Conservation (phyloP, 441 rosid genomes). For the Euphorbia neoarborescens region DNA sequence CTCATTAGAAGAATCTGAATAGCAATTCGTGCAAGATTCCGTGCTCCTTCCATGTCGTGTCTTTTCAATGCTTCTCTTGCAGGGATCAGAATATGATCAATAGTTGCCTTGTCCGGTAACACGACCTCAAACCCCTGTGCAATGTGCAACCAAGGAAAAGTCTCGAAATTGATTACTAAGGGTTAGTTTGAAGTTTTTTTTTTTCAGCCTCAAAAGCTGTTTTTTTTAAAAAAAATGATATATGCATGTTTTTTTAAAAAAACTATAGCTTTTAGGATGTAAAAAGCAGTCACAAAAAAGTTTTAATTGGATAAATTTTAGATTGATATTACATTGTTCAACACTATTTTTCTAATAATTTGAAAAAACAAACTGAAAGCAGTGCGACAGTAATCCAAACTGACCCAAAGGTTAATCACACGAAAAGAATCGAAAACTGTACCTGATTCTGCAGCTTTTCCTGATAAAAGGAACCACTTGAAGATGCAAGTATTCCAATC, state of each 20-base stretch:
- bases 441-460: conserved; percentile 47
- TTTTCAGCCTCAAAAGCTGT: no score
- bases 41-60: conserved; percentile 50
- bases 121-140: conserved; percentile 50
- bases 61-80: conserved; percentile 33
- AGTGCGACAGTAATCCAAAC: no score
- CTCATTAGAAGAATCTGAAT: conserved; percentile 43
- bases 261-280: no score
- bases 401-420: no score
- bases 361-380: no score
- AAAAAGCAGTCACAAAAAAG: no score
- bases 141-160: neutral
- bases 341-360: no score
- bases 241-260: no score
- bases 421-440: neutral
- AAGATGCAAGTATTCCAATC: conserved; percentile 37
- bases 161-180: neutral
- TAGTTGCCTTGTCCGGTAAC: conserved; percentile 43
- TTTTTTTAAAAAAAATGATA: no score
- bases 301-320: no score
- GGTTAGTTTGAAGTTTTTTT: no score
- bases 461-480: conserved; percentile 32
- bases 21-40: conserved; percentile 42
- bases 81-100: conserved; percentile 40
- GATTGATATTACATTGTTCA: no score